Conservation (phyloP, 2,329 filamentous ascomycete species). For the Dactylellina leptospora region DNA sequence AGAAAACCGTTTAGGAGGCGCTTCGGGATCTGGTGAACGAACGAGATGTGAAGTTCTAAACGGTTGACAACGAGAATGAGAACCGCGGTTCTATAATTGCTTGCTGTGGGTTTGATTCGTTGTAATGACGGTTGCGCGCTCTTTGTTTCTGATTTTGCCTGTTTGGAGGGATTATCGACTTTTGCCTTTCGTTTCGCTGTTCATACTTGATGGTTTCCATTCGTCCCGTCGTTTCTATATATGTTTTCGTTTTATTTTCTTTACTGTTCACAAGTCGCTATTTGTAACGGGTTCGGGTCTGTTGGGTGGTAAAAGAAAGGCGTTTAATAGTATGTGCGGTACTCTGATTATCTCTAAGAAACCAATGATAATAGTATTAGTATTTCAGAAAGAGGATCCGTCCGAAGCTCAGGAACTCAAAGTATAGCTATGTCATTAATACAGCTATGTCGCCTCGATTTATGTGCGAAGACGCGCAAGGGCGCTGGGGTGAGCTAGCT, state of each 20-base stretch:
- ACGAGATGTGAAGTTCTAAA: slow-evolving; percentile 47
- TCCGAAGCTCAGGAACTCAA: no score
- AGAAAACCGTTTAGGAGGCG: slow-evolving; percentile 52
- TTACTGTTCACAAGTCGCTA: background rate
- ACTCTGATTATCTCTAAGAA: slow-evolving; percentile 10
- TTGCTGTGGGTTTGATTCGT: background rate
- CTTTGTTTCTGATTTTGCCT: background rate
- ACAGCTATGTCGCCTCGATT: no score
- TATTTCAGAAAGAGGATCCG: no score
- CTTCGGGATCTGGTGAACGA: slow-evolving; percentile 48
- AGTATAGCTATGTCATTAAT: no score
- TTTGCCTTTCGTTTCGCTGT: slow-evolving; percentile 15
- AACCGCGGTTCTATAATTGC: no score
- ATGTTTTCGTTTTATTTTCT: slow-evolving; percentile 8
- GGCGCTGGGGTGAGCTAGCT: no score
- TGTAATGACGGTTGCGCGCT: background rate
- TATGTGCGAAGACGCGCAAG: no score
- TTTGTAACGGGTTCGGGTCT: background rate
- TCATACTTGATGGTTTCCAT: background rate
- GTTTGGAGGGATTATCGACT: background rate
- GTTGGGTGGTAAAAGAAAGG: slow-evolving; percentile 9
- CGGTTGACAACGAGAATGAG: background rate
- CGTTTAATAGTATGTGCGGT: slow-evolving; percentile 7
- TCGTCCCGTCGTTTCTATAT: slow-evolving; percentile 10
- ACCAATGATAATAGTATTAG: no score